Evolutionary conservation across 805 yeast species (phyloP), one percentile per base, ranked within the genome.

Genomic region (Alloascoidea hylecoeti): DNA sequence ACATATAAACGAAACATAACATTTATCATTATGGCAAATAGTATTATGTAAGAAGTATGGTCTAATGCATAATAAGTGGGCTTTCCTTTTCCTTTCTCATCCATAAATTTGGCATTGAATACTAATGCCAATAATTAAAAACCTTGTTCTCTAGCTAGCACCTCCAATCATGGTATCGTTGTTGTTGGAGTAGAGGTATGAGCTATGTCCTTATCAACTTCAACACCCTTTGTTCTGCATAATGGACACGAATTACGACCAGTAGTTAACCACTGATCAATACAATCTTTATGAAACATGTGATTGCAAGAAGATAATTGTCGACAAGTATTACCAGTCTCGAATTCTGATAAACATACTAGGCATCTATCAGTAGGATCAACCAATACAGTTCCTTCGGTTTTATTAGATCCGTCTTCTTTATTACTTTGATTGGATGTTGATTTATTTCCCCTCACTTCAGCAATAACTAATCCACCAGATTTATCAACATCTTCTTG

Each of bases 181-280:
- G n/a, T n/a, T n/a, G n/a, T n/a, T n/a, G n/a, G n/a, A n/a, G n/a
- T n/a, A n/a, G n/a, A n/a, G n/a, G n/a, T n/a, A n/a, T n/a, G n/a
- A n/a, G n/a, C n/a, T n/a, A n/a, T n/a, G n/a, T n/a, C n/a, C n/a
- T n/a, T n/a, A n/a, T n/a, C n/a, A 23, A 23, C 40, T 34, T 43
- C 37, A 12, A 61, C 61, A 14, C 72, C 75, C 42, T 59, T 57
- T 3, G 62, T 54, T 35, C 80, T 56, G 45, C 80, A 74, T 35
- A 73, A 53, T 4, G 80, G 80, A 50, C 80, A 74, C 15, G 67
- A 64, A 44, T 73, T 74, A 43, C 68, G 63, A 28, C 75, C 70
- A 6, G 60, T 62, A 17, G 60, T 42, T 6, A 74, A 54, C 79
- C 80, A 74, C 40, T 64, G 64, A 46, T 75, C 82, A 38, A 75